These are phyloP conservation scores for Daldinia vernicosa DNA, from an alignment of 495 filamentous ascomycete species.

Conservation along the genomic window DNA sequence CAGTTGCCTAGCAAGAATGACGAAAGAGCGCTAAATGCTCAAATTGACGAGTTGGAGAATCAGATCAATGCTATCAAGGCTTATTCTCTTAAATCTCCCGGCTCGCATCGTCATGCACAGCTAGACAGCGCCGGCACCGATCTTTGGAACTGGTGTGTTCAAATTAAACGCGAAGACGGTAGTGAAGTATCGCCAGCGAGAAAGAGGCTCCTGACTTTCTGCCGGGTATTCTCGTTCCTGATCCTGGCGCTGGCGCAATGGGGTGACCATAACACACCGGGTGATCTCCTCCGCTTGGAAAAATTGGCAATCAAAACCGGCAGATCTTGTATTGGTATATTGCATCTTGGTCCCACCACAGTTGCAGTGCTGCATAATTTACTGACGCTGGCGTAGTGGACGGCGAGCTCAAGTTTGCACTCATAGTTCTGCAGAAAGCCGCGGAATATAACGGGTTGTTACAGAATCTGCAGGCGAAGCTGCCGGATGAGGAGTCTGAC, in stretches of 20 bases:
- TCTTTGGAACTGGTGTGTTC: slow-evolving; percentile 75
- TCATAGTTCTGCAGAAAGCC: slow-evolving; percentile 68
- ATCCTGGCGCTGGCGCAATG: slow-evolving; percentile 71
- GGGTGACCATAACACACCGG: slow-evolving; percentile 35
- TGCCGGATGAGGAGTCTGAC: slow-evolving; percentile 44
- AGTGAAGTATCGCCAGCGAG: slow-evolving; percentile 19
- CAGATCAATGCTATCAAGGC: slow-evolving; percentile 37
- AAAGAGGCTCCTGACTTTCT: slow-evolving; percentile 47
- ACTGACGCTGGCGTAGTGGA: slow-evolving; percentile 50
- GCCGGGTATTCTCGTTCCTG: slow-evolving; percentile 73
- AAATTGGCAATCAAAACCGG: slow-evolving; percentile 73
- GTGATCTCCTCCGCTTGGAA: slow-evolving; percentile 65
- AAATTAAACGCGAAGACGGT: slow-evolving; percentile 50
- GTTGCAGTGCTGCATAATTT: slow-evolving; percentile 14
- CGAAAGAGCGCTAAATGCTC: slow-evolving; percentile 10
- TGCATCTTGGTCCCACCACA: slow-evolving; percentile 31
- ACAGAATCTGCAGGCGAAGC: slow-evolving; percentile 47
- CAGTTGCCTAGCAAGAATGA: slow-evolving; percentile 27
- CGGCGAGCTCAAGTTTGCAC: slow-evolving; percentile 63
- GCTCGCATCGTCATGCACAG: slow-evolving; percentile 48
- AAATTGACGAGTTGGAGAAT: slow-evolving; percentile 35
- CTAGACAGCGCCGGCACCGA: slow-evolving; percentile 63
- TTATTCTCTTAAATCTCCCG: slow-evolving; percentile 27
- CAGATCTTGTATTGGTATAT: slow-evolving; percentile 70
- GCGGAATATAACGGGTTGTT: slow-evolving; percentile 69